Evolutionary conservation across 257 asterid genomes (phyloP).

Genomic region (Solanum piurae): DNA sequence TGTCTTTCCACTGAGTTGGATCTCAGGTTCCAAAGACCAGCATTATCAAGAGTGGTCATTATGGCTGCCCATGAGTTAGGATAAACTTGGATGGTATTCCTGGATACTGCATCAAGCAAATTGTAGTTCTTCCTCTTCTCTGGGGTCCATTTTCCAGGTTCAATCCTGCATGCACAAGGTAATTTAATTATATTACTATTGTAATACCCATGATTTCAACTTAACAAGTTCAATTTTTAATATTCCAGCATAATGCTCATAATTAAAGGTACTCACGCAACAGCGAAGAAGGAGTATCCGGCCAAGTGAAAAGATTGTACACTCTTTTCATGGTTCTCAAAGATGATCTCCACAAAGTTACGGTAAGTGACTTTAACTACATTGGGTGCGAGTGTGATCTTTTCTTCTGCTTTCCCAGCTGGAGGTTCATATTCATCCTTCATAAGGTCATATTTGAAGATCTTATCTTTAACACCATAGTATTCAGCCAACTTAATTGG

Average conservation of each 20-base stretch:
- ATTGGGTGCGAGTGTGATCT: constrained; percentile 33
- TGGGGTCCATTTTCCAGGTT: constrained; percentile 53
- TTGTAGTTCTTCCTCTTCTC: constrained; percentile 54
- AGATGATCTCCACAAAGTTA: constrained; percentile 42
- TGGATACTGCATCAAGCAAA: constrained; percentile 48
- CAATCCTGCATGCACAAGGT: constrained; percentile 26
- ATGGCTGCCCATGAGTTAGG: constrained; percentile 63
- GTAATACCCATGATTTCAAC: neutral
- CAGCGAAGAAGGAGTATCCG: constrained; percentile 58
- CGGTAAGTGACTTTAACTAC: constrained; percentile 44
- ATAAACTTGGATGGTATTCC: constrained; percentile 55
- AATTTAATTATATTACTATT: neutral
- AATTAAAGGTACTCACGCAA: constrained; percentile 27
- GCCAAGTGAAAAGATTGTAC: constrained; percentile 42
- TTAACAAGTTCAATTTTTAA: neutral
- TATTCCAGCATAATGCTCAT: neutral
- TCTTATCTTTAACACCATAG: constrained; percentile 28
- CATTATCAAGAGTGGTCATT: constrained; percentile 50
- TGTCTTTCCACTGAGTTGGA: constrained; percentile 34
- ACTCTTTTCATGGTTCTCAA: constrained; percentile 49
- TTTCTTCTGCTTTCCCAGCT: neutral
- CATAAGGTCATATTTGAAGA: constrained; percentile 36
- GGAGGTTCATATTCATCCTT: constrained; percentile 21
- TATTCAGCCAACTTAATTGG: constrained; percentile 49
- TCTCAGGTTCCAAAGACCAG: constrained; percentile 64